These are phyloP conservation scores for Globisporangium viniferum DNA, from an alignment of 352 stramenopile genomes.

Conservation along the genomic window DNA sequence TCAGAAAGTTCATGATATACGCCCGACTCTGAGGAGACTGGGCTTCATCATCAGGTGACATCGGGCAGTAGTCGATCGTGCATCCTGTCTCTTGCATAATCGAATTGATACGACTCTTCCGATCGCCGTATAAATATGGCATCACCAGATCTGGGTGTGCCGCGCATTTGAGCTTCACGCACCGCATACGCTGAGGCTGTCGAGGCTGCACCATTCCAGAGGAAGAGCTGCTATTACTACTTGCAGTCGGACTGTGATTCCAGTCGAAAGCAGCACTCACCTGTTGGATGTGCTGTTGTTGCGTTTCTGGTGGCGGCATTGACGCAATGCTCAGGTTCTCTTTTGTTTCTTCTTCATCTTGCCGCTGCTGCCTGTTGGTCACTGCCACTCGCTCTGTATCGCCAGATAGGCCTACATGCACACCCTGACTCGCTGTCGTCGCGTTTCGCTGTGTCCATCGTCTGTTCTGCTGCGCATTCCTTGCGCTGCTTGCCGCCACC, in stretches of 20 bases:
- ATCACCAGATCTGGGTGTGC: conserved; percentile 53
- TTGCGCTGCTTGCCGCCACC: neutral
- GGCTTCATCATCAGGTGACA: conserved; percentile 48
- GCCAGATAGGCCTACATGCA: conserved; percentile 1
- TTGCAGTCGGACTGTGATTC: neutral
- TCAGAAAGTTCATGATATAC: conserved; percentile 61
- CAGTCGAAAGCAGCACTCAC: conserved; percentile 3
- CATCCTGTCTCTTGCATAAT: conserved; percentile 50
- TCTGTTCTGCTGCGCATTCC: neutral
- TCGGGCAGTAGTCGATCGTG: conserved; percentile 64
- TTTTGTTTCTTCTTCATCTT: conserved; percentile 19
- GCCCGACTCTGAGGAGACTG: conserved; percentile 22
- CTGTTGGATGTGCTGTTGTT: conserved; percentile 3
- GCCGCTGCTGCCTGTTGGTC: neutral
- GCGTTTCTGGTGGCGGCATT: neutral
- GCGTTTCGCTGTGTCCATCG: neutral
- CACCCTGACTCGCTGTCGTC: neutral
- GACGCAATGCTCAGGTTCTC: conserved; percentile 5
- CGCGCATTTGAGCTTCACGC: conserved; percentile 49
- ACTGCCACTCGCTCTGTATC: conserved; percentile 1
- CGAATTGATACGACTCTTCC: conserved; percentile 41
- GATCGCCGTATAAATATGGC: conserved; percentile 58
- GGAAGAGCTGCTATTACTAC: conserved; percentile 13
- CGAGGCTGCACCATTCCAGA: conserved; percentile 12
- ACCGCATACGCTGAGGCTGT: conserved; percentile 49